phyloP scores from a whole-genome alignment of 768 basidiomycete species.

The Termitomyces sp. region DNA sequence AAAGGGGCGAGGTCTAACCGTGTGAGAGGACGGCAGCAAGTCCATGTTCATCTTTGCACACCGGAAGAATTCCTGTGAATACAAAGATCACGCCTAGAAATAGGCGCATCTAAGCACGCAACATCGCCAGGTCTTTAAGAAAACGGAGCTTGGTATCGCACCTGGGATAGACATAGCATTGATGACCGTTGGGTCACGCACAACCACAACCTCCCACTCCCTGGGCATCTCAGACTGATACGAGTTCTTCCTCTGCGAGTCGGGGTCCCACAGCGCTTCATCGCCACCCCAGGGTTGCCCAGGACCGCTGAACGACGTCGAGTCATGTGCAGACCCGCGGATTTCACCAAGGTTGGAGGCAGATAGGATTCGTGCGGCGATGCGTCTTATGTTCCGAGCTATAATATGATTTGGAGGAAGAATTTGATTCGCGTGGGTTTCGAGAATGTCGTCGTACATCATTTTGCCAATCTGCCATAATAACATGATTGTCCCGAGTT shows the following conservation, averaged over 20 bases:
- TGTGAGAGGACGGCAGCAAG: constrained; percentile 83
- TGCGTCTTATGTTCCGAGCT: constrained; percentile 59
- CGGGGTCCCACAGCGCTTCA: constrained; percentile 27
- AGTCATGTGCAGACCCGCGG: constrained; percentile 13
- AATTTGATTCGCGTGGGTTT: constrained; percentile 46
- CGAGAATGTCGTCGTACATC: constrained; percentile 35
- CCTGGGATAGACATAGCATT: constrained; percentile 81
- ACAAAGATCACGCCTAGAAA: constrained; percentile 70
- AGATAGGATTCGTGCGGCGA: constrained; percentile 65
- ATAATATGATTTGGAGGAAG: constrained; percentile 66
- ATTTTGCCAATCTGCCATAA: constrained; percentile 31
- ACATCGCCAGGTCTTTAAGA: neutral
- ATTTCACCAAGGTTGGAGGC: constrained; percentile 70
- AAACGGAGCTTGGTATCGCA: constrained; percentile 13
- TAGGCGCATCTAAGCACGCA: neutral
- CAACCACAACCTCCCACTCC: constrained; percentile 72
- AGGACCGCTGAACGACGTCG: neutral
- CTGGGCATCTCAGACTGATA: constrained; percentile 19
- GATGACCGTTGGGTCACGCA: constrained; percentile 60
- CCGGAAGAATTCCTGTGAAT: constrained; percentile 83
- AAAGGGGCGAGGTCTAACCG: constrained; percentile 38
- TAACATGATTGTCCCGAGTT: neutral
- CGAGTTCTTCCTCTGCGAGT: constrained; percentile 20
- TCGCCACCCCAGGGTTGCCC: neutral
- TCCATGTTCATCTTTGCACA: constrained; percentile 74